phyloP scores from a whole-genome alignment of 2,329 filamentous ascomycete genomes.

The Cladosporium halotolerans region DNA sequence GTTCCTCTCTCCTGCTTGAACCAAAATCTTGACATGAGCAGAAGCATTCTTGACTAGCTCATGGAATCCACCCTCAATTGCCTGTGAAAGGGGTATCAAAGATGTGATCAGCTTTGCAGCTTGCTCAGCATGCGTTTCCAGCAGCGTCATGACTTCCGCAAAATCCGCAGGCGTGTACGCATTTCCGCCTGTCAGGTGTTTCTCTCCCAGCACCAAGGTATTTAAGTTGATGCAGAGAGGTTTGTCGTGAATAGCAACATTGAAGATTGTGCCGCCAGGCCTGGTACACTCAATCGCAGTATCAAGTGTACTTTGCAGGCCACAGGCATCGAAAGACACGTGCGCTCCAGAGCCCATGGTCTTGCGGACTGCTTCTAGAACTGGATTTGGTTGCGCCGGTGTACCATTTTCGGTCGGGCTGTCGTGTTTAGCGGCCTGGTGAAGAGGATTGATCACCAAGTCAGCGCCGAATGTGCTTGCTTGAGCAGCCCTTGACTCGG shows the following conservation, averaged over 20 bases:
- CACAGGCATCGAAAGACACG: conserved; percentile 15
- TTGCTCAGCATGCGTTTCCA: conserved; percentile 8
- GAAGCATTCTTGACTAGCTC: conserved; percentile 16
- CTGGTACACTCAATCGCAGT: conserved; percentile 11
- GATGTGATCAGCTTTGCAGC: conserved; percentile 14
- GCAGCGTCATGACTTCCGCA: conserved; percentile 12
- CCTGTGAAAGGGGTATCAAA: conserved; percentile 13
- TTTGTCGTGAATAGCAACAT: conserved; percentile 18
- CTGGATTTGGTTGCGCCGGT: neutral
- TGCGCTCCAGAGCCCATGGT: conserved; percentile 13
- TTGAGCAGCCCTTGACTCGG: conserved; percentile 5
- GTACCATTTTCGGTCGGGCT: neutral
- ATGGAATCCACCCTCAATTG: conserved; percentile 15
- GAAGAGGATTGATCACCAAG: conserved; percentile 10
- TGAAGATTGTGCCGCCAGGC: conserved; percentile 17
- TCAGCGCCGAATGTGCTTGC: conserved; percentile 14
- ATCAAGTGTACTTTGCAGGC: conserved; percentile 11
- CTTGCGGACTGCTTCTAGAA: conserved; percentile 6
- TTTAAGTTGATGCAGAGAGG: conserved; percentile 15
- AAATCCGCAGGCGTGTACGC: conserved; percentile 18
- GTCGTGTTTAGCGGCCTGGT: neutral
- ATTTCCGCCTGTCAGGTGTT: conserved; percentile 13
- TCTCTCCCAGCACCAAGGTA: conserved; percentile 13
- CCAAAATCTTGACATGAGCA: conserved; percentile 17
- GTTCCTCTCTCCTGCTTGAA: neutral